Base-by-base conservation (phyloP, 1,284 basidiomycete genomes). In the Sphagnurus paluster region DNA sequence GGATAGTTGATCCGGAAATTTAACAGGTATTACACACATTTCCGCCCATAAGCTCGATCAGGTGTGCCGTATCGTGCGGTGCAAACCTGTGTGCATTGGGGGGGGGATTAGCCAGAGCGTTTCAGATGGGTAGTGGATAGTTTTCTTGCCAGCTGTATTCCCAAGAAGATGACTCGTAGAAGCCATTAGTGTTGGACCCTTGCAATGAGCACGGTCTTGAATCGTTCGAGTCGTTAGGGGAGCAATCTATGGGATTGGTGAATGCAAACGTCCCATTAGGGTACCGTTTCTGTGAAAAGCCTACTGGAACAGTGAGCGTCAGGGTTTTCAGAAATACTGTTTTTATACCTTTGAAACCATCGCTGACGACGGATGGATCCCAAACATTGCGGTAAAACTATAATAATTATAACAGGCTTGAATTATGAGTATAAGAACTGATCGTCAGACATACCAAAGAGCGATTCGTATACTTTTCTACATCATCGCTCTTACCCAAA, bases 231-330 rank as follows among this genome's bases (percentile, higher is more conserved):
- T 83, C 81, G 49, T 83, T 74, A 29, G 77, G 69, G 56, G 80
- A 83, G 56, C 82, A 86, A 59, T 84, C 82, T 14, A 82, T 66
- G 0, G 82, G 82, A 58, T 84, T 81, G 4, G 81, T 84, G 50
- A 75, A 82, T 55, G 77, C 79, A 63, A 78, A 84, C 0, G 76
- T 77, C 3, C 82, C 82, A 53, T 83, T 76, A 3, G 70, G 66
- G 52, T 79, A 82, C 7, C 77, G 70, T n/a, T n/a, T n/a, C n/a
- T n/a, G n/a, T n/a, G n/a, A n/a, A n/a, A n/a, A 9, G 77, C 80
- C 78, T 84, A 48, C n/a, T 19, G 14, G 26, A 30, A 2, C 13
- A n/a, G 20, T n/a, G 7, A 10, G 29, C 10, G 7, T 26, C 14
- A 26, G 11, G 53, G 28, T 10, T 21, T 26, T 10, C 42, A 44